Evolutionary conservation across 2,329 filamentous ascomycete genomes (phyloP), one percentile per base, ranked within the genome.

Genomic region (Alternaria sp.): DNA sequence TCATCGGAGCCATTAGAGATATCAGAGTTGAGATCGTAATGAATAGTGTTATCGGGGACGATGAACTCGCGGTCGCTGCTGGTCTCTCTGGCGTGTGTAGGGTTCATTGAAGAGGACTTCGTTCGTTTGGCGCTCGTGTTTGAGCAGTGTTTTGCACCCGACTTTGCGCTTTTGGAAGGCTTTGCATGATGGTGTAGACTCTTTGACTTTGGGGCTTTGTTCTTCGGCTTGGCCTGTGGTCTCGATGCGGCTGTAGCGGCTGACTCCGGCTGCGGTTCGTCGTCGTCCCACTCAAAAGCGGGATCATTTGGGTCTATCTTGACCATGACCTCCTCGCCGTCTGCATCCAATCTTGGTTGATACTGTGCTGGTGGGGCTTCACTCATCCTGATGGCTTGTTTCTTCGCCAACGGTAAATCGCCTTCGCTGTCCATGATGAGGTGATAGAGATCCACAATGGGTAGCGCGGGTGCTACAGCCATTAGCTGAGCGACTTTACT

Each of bases 271-370:
- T 11, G 26, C 8, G 60, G 64, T 4, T 53, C 55, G 12, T 68
- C 62, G 12, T 63, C 58, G 12, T 73, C 70, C 45, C 60, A 66
- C 10, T 67, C 60, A 6, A 73, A 61, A 3, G 55, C 46, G 6
- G 58, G 43, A n/a, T 70, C 66, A 14, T 65, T 61, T 0, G 57
- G 37, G 15, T 75, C 68, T 30, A 72, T 60, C 43, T 73, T 72
- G 5, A 71, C 46, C 54, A 67, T 61, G 6, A 63, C 25, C 1
- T 67, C 68, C 18, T 66, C 64, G 1, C 23, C 20, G 8, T 64
- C 54, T 6, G 44, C 7, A 6, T 55, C 49, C 2, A 37, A 1
- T 0, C 5, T 14, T 23, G 14, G 9, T 12, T 8, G 14, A 37
- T 37, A 6, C 14, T 5, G 43, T 21, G 5, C 6, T 11, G 20